phyloP scores from a whole-genome alignment of 129 eudicot species.

The Artemisia tridentata region DNA sequence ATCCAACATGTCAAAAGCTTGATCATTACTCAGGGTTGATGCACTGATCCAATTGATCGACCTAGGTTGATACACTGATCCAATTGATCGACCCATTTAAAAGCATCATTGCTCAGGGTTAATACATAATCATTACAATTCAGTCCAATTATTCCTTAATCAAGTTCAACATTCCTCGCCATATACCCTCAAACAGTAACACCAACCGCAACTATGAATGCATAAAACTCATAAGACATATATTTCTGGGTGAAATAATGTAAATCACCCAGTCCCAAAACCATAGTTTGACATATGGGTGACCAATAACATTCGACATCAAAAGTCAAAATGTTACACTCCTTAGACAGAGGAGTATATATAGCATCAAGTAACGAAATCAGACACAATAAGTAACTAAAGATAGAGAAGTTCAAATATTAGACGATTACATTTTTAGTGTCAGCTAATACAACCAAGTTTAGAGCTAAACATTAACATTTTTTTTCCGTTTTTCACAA shows the following conservation, averaged over 20 bases:
- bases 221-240: too few relatives aligned
- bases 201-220: too few relatives aligned
- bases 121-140: too few relatives aligned
- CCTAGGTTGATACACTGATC: too few relatives aligned
- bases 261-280: background rate
- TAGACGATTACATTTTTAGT: conserved; percentile 42
- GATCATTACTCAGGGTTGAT: too few relatives aligned
- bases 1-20: too few relatives aligned
- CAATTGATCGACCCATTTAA: too few relatives aligned
- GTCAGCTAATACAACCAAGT: conserved; percentile 65
- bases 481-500: conserved; percentile 23
- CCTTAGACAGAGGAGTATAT: background rate
- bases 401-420: conserved; percentile 46
- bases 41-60: too few relatives aligned
- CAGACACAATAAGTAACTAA: conserved; percentile 25
- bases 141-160: too few relatives aligned
- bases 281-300: background rate
- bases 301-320: background rate
- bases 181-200: too few relatives aligned
- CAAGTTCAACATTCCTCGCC: too few relatives aligned
- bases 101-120: too few relatives aligned
- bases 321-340: background rate
- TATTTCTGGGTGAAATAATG: background rate
- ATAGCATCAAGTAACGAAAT: background rate
- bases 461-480: conserved; percentile 46